A percentile compares a stretch with the other conserved stretches of the same genome.
Evolutionary conservation across 176 grass and related monocot species (phyloP).

Genomic region (Aegilops sharonensis): DNA sequence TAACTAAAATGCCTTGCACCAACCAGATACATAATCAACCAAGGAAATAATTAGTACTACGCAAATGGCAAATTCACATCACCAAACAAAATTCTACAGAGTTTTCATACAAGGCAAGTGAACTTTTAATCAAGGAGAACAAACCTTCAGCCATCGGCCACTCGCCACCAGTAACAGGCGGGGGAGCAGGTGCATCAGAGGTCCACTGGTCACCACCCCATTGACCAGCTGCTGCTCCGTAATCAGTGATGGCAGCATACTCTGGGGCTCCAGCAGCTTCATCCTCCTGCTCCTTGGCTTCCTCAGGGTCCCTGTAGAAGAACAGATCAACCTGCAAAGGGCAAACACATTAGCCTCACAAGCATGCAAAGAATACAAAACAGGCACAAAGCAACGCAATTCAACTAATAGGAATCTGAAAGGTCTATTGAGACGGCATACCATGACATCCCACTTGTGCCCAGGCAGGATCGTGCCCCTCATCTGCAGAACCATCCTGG

Average conservation of each 20-base stretch:
- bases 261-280: constrained; percentile 62
- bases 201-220: constrained; percentile 74
- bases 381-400: not conserved
- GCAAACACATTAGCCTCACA: not conserved
- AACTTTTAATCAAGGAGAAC: not conserved
- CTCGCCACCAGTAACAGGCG: constrained; percentile 33
- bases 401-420: no score
- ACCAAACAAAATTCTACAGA: not conserved
- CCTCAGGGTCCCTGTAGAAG: constrained; percentile 92
- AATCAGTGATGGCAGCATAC: constrained; percentile 54
- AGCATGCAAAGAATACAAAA: not conserved
- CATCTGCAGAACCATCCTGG: constrained; percentile 91
- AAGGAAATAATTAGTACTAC: not conserved
- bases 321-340: constrained; percentile 77
- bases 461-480: constrained; percentile 79
- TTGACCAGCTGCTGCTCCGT: constrained; percentile 40
- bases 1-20: not conserved
- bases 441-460: constrained; percentile 94
- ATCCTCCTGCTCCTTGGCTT: constrained; percentile 90
- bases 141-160: constrained; percentile 61
- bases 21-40: not conserved
- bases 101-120: not conserved
- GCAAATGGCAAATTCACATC: not conserved
- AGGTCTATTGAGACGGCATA: not conserved
- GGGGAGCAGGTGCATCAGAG: constrained; percentile 37